These are phyloP conservation scores for Sarcodon sp. DNA, from an alignment of 768 basidiomycete species.

Conservation along the genomic window DNA sequence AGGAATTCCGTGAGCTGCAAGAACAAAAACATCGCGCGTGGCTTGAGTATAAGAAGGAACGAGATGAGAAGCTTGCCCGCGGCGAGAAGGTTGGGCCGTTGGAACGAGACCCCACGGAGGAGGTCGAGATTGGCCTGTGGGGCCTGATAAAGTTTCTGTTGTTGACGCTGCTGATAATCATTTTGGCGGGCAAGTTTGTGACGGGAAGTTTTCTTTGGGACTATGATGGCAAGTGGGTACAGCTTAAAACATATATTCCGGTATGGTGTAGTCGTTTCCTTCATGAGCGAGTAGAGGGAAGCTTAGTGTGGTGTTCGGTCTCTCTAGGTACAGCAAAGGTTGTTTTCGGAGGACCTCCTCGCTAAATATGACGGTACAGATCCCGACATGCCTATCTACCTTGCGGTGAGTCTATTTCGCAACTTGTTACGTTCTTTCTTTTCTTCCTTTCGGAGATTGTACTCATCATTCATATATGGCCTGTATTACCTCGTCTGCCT, in stretches of 20 bases:
- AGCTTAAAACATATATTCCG: conserved; percentile 51
- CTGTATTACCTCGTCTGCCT: too few relatives aligned
- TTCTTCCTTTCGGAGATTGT: conserved; percentile 4
- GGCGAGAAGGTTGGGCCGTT: conserved; percentile 65
- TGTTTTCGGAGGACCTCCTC: conserved; percentile 67
- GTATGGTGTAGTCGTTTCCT: conserved; percentile 21
- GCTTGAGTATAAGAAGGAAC: conserved; percentile 58
- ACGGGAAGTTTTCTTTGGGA: conserved; percentile 87
- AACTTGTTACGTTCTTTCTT: conserved; percentile 4
- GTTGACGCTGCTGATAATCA: conserved; percentile 34
- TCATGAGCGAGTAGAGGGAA: not conserved
- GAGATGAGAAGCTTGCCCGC: conserved; percentile 57
- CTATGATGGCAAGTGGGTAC: conserved; percentile 49
- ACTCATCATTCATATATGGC: too few relatives aligned
- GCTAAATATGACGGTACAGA: conserved; percentile 60
- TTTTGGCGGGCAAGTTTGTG: conserved; percentile 69
- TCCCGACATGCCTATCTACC: conserved; percentile 56
- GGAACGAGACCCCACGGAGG: conserved; percentile 61
- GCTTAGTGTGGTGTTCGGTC: not conserved
- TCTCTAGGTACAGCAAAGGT: conserved; percentile 38
- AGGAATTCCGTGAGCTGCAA: conserved; percentile 50
- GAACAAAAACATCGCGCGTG: conserved; percentile 49
- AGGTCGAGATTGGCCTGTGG: conserved; percentile 49
- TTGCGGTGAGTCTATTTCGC: conserved; percentile 48
- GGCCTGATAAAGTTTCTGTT: conserved; percentile 62